Conservation (phyloP, 306 rosid genomes). For the Castanea sativa region DNA sequence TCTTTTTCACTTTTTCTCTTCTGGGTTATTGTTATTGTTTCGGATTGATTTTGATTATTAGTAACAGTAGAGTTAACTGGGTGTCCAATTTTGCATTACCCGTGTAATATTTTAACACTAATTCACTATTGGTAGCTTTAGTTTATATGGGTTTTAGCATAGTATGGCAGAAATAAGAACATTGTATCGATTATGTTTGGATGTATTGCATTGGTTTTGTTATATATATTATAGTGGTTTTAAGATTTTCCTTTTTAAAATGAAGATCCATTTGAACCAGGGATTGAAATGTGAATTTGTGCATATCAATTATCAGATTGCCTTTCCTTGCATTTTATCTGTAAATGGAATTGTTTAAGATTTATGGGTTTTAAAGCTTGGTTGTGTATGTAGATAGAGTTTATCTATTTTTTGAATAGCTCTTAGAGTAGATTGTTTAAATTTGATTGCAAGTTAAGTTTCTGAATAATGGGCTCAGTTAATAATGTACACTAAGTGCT, state of each 20-base stretch:
- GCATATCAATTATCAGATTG: not conserved
- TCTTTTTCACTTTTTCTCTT: not conserved
- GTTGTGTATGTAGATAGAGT: not conserved
- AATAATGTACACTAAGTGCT: not conserved
- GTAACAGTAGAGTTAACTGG: no score
- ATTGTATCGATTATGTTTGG: no score
- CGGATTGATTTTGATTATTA: no score
- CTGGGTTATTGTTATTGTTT: not conserved
- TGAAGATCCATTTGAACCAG: not conserved
- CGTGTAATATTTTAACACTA: no score
- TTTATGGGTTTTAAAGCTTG: not conserved
- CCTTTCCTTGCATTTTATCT: not conserved
- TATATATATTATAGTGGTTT: not conserved
- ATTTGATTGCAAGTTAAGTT: not conserved
- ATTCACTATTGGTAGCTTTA: no score
- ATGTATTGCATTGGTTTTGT: no score
- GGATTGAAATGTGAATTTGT: not conserved
- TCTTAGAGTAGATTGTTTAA: not conserved
- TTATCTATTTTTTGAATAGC: not conserved
- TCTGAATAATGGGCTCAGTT: not conserved
- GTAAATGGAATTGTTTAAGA: no score
- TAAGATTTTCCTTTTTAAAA: not conserved
- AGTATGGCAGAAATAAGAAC: no score
- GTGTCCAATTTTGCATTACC: no score
- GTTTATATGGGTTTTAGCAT: no score